Evolutionary conservation across 495 filamentous ascomycete genomes (phyloP).

Genomic region (Mytilinidion resinicola): DNA sequence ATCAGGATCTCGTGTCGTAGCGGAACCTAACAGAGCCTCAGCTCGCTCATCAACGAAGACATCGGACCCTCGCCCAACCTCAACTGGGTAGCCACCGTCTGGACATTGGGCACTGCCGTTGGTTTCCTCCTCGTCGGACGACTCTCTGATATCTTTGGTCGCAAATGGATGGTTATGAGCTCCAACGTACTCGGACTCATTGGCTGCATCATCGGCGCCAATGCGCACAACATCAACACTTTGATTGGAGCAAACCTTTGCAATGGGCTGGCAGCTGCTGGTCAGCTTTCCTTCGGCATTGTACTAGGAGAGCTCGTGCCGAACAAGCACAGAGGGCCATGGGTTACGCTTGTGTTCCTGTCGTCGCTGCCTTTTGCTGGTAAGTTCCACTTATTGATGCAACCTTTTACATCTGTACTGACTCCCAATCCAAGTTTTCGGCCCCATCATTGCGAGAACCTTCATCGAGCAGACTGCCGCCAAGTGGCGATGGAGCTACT

Average conservation of each 20-base stretch:
- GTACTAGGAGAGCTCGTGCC: conserved; percentile 31
- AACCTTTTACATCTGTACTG: not conserved
- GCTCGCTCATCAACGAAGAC: conserved; percentile 26
- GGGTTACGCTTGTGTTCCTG: conserved; percentile 24
- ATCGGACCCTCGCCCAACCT: conserved; percentile 24
- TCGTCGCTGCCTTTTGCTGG: conserved; percentile 25
- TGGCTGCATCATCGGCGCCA: conserved; percentile 29
- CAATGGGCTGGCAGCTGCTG: conserved; percentile 30
- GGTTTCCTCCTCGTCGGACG: conserved; percentile 29
- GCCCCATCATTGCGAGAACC: conserved; percentile 29
- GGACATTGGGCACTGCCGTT: conserved; percentile 26
- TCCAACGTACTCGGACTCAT: conserved; percentile 25
- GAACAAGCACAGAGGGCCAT: conserved; percentile 30
- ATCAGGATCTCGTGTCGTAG: not conserved
- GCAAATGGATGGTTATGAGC: conserved; percentile 31
- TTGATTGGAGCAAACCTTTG: conserved; percentile 30
- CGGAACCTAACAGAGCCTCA: conserved; percentile 6
- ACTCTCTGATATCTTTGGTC: conserved; percentile 35
- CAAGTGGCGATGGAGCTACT: conserved; percentile 59
- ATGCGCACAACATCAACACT: conserved; percentile 26
- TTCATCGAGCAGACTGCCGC: conserved; percentile 27
- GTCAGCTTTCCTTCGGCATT: conserved; percentile 38
- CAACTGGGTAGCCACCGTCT: conserved; percentile 30
- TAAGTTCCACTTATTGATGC: not conserved
- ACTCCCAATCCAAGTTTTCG: conserved; percentile 22